Evolutionary conservation across 2,329 filamentous ascomycete species (phyloP), one percentile per base, ranked within the genome.

Genomic region (Orbilia ellipsospora): DNA sequence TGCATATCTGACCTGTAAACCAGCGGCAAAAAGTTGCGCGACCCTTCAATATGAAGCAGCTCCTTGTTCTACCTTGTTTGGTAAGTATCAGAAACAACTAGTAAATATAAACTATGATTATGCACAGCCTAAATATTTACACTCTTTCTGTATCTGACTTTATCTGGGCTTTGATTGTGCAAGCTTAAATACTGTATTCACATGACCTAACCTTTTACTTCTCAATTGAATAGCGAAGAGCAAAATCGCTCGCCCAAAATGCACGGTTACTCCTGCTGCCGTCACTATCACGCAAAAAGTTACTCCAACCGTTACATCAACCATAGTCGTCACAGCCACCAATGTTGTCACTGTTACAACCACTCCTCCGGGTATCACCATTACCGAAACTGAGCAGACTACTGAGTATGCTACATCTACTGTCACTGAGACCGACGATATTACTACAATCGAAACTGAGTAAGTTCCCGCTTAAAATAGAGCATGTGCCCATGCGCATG

Each of bases 231-330:
- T 36, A 74, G 63, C 54, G 20, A 62, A 59, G 52, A 69, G 36
- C 45, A 57, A 64, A 13, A 26, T 75, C 44, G 48, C 51, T 50
- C 72, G 63, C n/a, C 64, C 72, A 40, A 69, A 52, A 15, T 75
- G 72, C 48, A 75, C 72, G 4, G 18, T 56, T 31, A 36, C 45
- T 6, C 52, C 59, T 16, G 28, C 59, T 18, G 28, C 45, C 8
- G 64, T 28, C 4, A 75, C 52, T 2, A 48, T 56, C n/a, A 69
- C 64, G 2, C 68, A 64, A 26, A 51, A 16, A 5, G 72, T 75
- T 12, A 54, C 72, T 6, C 60, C 60, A n/a, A 45, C 54, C 12
- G n/a, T 12, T 4, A 63, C 72, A 12, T 45, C 15, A 1, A 68
- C 59, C 0, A 28, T 28, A n/a, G 12, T 40, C 6, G 23, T 61